Evolutionary conservation across 441 rosid species (phyloP), one percentile per base, ranked within the genome.

Genomic region (Capsella rubella): DNA sequence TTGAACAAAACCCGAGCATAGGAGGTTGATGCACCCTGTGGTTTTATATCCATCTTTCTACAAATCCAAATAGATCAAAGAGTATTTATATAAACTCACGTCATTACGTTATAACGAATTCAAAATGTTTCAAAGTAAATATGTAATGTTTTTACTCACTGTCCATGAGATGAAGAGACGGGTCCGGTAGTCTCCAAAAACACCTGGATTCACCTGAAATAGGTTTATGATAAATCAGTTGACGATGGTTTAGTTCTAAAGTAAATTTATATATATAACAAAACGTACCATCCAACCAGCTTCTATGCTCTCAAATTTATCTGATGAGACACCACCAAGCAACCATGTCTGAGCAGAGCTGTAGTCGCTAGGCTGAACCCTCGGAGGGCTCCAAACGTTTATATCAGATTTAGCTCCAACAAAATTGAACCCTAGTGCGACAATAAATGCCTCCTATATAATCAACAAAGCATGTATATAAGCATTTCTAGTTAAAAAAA

Each of bases 1-100:
- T 74, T 90, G 98, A 69, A 92, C 85, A 67, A 92, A 92, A 16
- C 96, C 96, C 0, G 93, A 80, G 72, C 96, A 92, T 15, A 85
- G 84, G 52, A 87, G 83, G 78, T 92, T 91, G 49, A 87, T 82
- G 72, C 96, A 92, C 3, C 98, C 96, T 8, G 96, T 86, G 69
- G 8, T 73, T 18, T 63, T 78, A 7, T 85, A 80, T 4, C 71
- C 84, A 81, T 90, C 96, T 13, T 15, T 82, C 97, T 89, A 47
- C 43, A 64, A 60, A 65, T 50, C 39, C 13, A 74, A 71, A 28
- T 34, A 25, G 40, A 34, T 34, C 37, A 73, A 49, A 5, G 5
- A 6, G 0, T 25, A 15, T 37, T 4, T 66, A 31, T 66, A 31
- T 25, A 12, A 15, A 55, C 7, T 37, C 18, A 15, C 11, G 2